Evolutionary conservation across 208 protist species (phyloP).

Genomic region (Eutreptiella sp.): DNA sequence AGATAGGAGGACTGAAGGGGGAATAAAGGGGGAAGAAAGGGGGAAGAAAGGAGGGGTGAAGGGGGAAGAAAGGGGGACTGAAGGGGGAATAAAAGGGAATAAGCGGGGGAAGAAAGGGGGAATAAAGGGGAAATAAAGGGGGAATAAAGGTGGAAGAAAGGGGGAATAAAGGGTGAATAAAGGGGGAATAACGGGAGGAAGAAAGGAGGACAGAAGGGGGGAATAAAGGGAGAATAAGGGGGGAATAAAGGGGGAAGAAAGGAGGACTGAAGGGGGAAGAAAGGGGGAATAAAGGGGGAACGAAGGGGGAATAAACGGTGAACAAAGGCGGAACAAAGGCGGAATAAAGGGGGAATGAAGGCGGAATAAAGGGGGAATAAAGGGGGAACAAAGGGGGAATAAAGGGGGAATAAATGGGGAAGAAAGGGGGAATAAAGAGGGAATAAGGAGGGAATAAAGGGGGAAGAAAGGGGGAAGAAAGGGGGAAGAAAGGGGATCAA

Average conservation of each 20-base stretch:
- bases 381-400: background rate
- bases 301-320: conserved; percentile 1
- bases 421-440: background rate
- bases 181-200: background rate
- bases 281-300: background rate
- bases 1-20: conserved; percentile 9
- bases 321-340: conserved; percentile 4
- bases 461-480: background rate
- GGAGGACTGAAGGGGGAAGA: background rate
- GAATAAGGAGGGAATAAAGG: background rate
- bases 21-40: background rate
- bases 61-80: conserved; percentile 11
- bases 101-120: too few relatives aligned
- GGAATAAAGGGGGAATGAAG: conserved; percentile 1
- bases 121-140: conserved; percentile 16
- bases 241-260: background rate
- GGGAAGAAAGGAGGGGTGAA: conserved; percentile 23
- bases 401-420: background rate
- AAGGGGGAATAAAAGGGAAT: background rate
- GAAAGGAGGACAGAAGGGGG: conserved; percentile 1
- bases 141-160: conserved; percentile 3
- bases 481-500: background rate
- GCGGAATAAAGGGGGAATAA: background rate
- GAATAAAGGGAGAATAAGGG: conserved; percentile 4
- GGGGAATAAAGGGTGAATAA: conserved; percentile 2